phyloP scores from a whole-genome alignment of 768 basidiomycete genomes.

The Boletus sp. region DNA sequence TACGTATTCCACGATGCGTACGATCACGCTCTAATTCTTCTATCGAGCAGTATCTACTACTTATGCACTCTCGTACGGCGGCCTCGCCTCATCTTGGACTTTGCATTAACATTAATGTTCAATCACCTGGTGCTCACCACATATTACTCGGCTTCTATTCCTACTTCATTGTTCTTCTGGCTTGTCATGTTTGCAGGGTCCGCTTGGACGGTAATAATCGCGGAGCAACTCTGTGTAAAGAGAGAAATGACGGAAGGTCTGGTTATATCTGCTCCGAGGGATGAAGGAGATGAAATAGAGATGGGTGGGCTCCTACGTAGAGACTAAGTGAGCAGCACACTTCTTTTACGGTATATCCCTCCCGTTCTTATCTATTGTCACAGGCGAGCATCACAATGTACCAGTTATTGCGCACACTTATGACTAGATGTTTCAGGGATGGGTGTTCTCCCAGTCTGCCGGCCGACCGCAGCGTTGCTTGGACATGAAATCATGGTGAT shows the following conservation, averaged over 20 bases:
- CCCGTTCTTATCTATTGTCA: slow-evolving; percentile 2
- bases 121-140: slow-evolving; percentile 92
- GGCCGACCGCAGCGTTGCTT: background rate
- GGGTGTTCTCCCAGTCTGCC: slow-evolving; percentile 2
- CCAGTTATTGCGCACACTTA: slow-evolving; percentile 10
- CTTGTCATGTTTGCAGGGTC: slow-evolving; percentile 67
- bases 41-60: slow-evolving; percentile 56
- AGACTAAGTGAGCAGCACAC: slow-evolving; percentile 52
- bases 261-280: slow-evolving; percentile 42
- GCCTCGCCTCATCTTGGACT: slow-evolving; percentile 93
- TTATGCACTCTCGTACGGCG: slow-evolving; percentile 85
- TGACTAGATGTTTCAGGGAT: slow-evolving; percentile 17
- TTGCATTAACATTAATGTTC: slow-evolving; percentile 85
- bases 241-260: slow-evolving; percentile 89
- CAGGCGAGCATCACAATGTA: slow-evolving; percentile 25
- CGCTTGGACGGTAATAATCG: slow-evolving; percentile 68
- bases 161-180: slow-evolving; percentile 95
- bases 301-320: slow-evolving; percentile 48
- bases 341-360: slow-evolving; percentile 7
- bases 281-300: slow-evolving; percentile 54
- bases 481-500: slow-evolving; percentile 4
- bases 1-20: slow-evolving; percentile 43
- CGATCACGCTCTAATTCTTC: slow-evolving; percentile 9
- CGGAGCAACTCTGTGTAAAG: slow-evolving; percentile 89
- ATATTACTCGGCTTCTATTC: slow-evolving; percentile 65